phyloP scores from a whole-genome alignment of 345 rosid genomes.

The Brassica juncea region DNA sequence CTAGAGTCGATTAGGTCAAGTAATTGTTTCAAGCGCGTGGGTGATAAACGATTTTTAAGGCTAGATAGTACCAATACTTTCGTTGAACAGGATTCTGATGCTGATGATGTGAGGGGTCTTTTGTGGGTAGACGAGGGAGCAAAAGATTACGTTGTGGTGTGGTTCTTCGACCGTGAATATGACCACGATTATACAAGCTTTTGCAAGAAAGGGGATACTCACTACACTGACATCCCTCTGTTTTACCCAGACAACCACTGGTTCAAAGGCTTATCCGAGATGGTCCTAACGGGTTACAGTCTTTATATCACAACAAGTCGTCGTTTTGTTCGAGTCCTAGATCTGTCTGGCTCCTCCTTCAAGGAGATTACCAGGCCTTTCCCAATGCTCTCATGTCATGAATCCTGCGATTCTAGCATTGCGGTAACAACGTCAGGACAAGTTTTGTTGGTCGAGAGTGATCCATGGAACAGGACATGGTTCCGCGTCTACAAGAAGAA shows the following conservation, averaged over 20 bases:
- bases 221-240: background rate
- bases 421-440: background rate
- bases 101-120: background rate
- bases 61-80: too few relatives aligned
- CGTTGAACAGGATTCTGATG: too few relatives aligned
- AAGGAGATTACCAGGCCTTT: background rate
- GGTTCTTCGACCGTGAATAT: background rate
- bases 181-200: background rate
- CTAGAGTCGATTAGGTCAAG: background rate
- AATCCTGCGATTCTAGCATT: background rate
- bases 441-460: background rate
- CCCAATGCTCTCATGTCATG: background rate
- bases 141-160: background rate
- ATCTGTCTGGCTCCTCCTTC: background rate
- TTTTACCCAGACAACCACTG: background rate
- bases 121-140: background rate
- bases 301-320: background rate
- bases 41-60: background rate
- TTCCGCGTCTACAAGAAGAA: background rate
- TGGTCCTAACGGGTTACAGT: background rate
- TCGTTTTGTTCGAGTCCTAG: background rate
- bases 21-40: background rate
- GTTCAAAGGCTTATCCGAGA: background rate
- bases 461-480: background rate
- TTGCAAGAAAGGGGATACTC: background rate